Conservation (phyloP, 2,329 filamentous ascomycete genomes). For the Colletotrichum lentis region DNA sequence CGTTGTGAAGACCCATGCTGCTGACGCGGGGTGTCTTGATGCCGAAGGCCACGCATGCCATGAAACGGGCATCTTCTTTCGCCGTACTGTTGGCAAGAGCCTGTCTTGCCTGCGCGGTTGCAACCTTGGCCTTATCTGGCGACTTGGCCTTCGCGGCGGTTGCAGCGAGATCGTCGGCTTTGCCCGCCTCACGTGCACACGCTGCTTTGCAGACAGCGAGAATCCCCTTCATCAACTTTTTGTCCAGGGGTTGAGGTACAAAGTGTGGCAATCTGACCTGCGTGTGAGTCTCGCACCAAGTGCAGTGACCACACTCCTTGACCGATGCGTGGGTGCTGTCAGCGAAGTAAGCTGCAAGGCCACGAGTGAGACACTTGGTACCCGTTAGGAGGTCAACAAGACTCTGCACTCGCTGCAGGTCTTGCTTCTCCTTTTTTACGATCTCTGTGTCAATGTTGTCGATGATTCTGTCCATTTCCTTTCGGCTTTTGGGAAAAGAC, state of each 20-base stretch:
- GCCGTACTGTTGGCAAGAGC: slow-evolving; percentile 43
- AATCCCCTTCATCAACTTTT: slow-evolving; percentile 51
- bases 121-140: not conserved
- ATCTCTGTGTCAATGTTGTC: slow-evolving; percentile 60
- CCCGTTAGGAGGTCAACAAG: slow-evolving; percentile 64
- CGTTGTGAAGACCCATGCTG: slow-evolving; percentile 56
- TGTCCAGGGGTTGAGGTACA: slow-evolving; percentile 51
- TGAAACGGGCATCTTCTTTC: slow-evolving; percentile 65
- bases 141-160: not conserved
- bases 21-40: slow-evolving; percentile 66
- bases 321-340: slow-evolving; percentile 55
- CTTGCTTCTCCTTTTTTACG: slow-evolving; percentile 60
- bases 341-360: slow-evolving; percentile 66
- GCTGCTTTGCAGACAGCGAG: slow-evolving; percentile 49
- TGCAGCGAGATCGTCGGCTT: not conserved
- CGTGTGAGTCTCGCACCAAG: slow-evolving; percentile 54
- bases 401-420: slow-evolving; percentile 58
- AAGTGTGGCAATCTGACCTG: slow-evolving; percentile 51
- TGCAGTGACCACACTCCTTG: slow-evolving; percentile 65
- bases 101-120: slow-evolving; percentile 2
- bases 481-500: slow-evolving; percentile 52
- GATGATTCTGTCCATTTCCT: slow-evolving; percentile 56
- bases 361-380: slow-evolving; percentile 58
- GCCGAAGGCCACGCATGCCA: slow-evolving; percentile 68
- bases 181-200: slow-evolving; percentile 6